Conservation (phyloP, 192 early-diverging fungal genomes). For the Gigaspora rosea region DNA sequence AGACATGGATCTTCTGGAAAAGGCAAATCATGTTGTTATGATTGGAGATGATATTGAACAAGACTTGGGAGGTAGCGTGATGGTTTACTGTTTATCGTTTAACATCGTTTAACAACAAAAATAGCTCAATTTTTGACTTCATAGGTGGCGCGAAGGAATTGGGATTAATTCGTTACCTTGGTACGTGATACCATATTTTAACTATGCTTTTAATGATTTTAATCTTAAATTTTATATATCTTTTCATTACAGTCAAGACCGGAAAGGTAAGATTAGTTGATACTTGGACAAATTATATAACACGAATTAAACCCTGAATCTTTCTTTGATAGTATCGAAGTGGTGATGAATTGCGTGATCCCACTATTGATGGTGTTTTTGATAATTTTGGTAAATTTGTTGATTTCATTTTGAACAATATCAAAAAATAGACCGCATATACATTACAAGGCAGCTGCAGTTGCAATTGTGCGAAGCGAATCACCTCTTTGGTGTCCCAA, state of each 20-base stretch:
- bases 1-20: conserved; percentile 52
- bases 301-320: conserved; percentile 48
- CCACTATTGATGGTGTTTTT: conserved; percentile 55
- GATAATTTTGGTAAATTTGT: conserved; percentile 69
- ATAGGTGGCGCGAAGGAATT: conserved; percentile 68
- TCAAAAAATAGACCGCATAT: neutral
- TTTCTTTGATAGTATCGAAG: conserved; percentile 82
- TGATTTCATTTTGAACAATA: conserved; percentile 51
- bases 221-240: too few relatives aligned
- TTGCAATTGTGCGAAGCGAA: too few relatives aligned
- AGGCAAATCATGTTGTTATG: conserved; percentile 57
- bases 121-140: neutral
- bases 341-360: conserved; percentile 66
- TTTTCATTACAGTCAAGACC: too few relatives aligned
- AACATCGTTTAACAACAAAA: too few relatives aligned
- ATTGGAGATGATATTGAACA: conserved; percentile 86
- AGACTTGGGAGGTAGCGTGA: conserved; percentile 64
- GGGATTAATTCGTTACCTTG: conserved; percentile 62
- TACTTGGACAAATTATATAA: neutral
- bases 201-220: neutral
- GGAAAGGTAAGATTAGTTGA: neutral
- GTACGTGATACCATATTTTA: conserved; percentile 22
- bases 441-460: too few relatives aligned
- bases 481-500: too few relatives aligned
- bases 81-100: neutral